Conservation (phyloP, 768 basidiomycete species). For the Galerina sulciceps region DNA sequence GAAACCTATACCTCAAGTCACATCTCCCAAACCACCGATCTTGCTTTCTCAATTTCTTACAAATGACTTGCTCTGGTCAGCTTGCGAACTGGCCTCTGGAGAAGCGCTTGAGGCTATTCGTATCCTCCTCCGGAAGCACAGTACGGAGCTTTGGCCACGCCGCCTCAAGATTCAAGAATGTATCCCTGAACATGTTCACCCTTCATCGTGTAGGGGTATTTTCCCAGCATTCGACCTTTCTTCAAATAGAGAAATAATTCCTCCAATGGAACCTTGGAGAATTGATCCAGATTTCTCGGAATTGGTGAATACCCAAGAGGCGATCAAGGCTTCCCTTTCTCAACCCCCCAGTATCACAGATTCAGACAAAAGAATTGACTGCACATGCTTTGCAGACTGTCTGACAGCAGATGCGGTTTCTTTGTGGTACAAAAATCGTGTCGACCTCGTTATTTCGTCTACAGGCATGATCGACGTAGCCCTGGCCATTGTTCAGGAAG, state of each 20-base stretch:
- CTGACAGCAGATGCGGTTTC: slow-evolving; percentile 57
- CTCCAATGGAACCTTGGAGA: slow-evolving; percentile 49
- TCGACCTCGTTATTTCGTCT: slow-evolving; percentile 60
- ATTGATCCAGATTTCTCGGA: slow-evolving; percentile 64
- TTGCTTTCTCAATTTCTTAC: slow-evolving; percentile 68
- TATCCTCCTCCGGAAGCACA: slow-evolving; percentile 62
- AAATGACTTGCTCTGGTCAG: slow-evolving; percentile 57
- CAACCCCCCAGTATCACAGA: slow-evolving; percentile 9
- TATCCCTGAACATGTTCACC: slow-evolving; percentile 76
- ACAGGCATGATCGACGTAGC: slow-evolving; percentile 83
- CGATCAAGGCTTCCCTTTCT: slow-evolving; percentile 34
- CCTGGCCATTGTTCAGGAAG: slow-evolving; percentile 82
- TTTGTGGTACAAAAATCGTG: slow-evolving; percentile 75
- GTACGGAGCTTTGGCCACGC: slow-evolving; percentile 61
- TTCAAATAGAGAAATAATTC: slow-evolving; percentile 45
- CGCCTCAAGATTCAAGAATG: slow-evolving; percentile 72
- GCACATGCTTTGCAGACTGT: slow-evolving; percentile 28
- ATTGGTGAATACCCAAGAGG: slow-evolving; percentile 41
- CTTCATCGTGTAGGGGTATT: slow-evolving; percentile 61
- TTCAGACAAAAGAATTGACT: slow-evolving; percentile 16
- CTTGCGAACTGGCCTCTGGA: slow-evolving; percentile 68
- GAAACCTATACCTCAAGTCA: slow-evolving; percentile 33
- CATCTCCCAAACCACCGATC: slow-evolving; percentile 44
- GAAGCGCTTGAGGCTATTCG: slow-evolving; percentile 62
- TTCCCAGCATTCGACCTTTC: slow-evolving; percentile 64